phyloP scores from a whole-genome alignment of 2,329 filamentous ascomycete species.

The Epichloe baconii region DNA sequence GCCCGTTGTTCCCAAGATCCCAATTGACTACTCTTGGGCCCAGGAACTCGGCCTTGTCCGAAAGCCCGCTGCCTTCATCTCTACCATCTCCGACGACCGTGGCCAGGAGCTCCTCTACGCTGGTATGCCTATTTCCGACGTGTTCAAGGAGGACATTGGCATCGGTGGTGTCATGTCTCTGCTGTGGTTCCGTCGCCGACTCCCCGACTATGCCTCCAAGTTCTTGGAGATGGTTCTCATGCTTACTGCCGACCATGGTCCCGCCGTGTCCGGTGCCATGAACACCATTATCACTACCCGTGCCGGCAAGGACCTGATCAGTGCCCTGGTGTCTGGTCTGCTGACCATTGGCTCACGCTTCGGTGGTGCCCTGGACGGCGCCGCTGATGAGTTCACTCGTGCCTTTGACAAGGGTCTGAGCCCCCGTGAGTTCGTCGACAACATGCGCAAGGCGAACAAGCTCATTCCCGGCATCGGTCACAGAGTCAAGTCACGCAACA shows the following conservation, averaged over 20 bases:
- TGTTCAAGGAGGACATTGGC: constrained; percentile 97
- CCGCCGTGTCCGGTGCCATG: constrained; percentile 98
- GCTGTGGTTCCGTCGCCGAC: constrained; percentile 96
- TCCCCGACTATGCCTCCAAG: constrained; percentile 92
- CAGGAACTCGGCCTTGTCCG: constrained; percentile 98
- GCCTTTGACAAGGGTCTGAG: constrained; percentile 96
- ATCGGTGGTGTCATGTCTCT: constrained; percentile 99
- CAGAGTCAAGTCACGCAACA: constrained; percentile 99
- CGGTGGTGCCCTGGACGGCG: constrained; percentile 94
- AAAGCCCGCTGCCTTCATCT: constrained; percentile 99
- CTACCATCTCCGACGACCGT: constrained; percentile 98
- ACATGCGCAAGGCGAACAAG: constrained; percentile 99
- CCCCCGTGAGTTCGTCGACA: constrained; percentile 97
- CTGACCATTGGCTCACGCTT: constrained; percentile 97
- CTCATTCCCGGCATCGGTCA: constrained; percentile 98
- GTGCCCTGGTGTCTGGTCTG: constrained; percentile 86
- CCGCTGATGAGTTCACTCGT: constrained; percentile 96
- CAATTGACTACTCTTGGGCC: constrained; percentile 98
- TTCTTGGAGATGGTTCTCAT: constrained; percentile 99
- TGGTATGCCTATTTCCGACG: constrained; percentile 99
- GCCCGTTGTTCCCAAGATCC: constrained; percentile 94
- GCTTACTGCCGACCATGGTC: constrained; percentile 98
- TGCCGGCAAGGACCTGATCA: constrained; percentile 98
- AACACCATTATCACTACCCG: constrained; percentile 99
- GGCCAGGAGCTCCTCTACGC: constrained; percentile 97